Evolutionary conservation across 2,329 filamentous ascomycete genomes (phyloP).

Genomic region (Botrytis aclada): DNA sequence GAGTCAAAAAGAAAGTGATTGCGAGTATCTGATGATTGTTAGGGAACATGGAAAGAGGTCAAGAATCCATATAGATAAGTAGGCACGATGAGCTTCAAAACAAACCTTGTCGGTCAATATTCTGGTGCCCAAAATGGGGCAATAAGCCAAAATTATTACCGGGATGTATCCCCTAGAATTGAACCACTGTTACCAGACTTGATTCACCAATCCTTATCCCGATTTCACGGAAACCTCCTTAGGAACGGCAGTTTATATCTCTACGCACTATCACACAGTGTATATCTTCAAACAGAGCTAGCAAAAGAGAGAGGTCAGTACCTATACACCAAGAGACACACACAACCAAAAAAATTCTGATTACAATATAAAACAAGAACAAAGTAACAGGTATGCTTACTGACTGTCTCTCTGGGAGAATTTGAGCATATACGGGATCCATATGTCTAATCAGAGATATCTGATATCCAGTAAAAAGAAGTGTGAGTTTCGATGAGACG

Average conservation of each 20-base stretch:
- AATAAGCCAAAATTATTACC: background rate
- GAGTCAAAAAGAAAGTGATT: background rate
- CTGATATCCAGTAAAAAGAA: background rate
- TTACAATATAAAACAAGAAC: background rate
- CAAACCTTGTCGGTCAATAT: background rate
- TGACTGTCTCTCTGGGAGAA: background rate
- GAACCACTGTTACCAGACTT: background rate
- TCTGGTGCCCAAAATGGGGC: background rate
- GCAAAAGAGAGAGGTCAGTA: background rate
- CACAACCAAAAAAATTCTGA: background rate
- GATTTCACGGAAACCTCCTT: background rate
- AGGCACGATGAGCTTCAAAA: background rate
- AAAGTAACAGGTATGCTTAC: background rate
- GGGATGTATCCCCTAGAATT: background rate
- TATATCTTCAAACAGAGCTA: background rate
- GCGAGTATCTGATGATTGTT: background rate
- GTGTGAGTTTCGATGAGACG: background rate
- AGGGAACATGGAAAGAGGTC: background rate
- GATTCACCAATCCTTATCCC: background rate
- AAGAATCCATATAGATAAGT: background rate
- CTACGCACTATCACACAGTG: background rate
- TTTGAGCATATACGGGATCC: background rate
- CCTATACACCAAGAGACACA: background rate
- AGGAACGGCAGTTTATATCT: background rate
- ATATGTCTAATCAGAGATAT: background rate